Evolutionary conservation across 2,329 filamentous ascomycete species (phyloP), one percentile per base, ranked within the genome.

Genomic region (Triangularia verruculosa): DNA sequence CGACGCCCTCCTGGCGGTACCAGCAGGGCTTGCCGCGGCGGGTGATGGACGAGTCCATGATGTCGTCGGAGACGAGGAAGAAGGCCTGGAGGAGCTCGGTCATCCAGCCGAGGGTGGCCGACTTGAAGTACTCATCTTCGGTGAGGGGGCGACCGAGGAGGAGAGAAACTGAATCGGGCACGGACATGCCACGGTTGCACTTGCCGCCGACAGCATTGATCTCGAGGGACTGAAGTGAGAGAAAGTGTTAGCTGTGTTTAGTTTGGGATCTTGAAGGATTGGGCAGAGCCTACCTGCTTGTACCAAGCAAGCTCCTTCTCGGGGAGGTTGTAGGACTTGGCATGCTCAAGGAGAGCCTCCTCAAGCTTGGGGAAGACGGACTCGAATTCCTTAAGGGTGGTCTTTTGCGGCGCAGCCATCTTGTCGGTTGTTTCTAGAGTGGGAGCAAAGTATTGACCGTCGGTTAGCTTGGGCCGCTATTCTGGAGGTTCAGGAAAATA

Each of bases 121-220:
- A 84, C 71, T 91, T 83, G 82, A 96, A 95, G 83, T 93, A 96
- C 79, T 98, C 90, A 64, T 94, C 86, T 67, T 91, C 84, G 69
- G 82, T 86, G 68, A 98, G 87, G 61, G 90, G 81, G 70, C 86
- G 81, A 70, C 78, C 83, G 74, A 93, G 86, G 67, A 98, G 87
- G 72, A 95, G 82, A 69, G 92, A 89, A 69, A 89, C 88, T 55
- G 93, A 95, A 80, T 99, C 95, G 70, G 95, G 90, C 65, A 98
- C 94, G 56, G 93, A 98, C 87, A 99, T 96, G 80, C 95, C 95
- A 74, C 95, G 92, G 82, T 99, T 99, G 83, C 93, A 97, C 84
- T 99, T 99, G 75, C 95, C 95, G 71, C 95, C 95, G 61, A 95
- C 82, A 6, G 92, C 87, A 80, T 99, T 99, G 80, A 87, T 84